Conservation (phyloP, 2,329 filamentous ascomycete species). For the Fusarium dimerum region DNA sequence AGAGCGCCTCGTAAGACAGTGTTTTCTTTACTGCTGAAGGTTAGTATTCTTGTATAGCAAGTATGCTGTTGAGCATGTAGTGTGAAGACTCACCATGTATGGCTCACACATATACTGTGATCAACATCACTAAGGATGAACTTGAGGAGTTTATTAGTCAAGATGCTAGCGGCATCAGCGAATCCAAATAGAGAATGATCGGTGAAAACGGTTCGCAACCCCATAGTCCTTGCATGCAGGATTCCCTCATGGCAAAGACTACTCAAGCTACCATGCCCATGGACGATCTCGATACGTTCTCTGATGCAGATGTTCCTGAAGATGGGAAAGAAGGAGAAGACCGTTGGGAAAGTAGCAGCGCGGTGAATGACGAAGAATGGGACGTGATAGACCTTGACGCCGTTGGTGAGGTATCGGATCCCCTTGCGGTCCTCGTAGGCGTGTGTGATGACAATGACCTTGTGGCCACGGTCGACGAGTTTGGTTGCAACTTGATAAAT, state of each 20-base stretch:
- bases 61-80: not conserved
- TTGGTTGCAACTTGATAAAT: constrained; percentile 98
- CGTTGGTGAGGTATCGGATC: constrained; percentile 93
- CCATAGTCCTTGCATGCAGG: constrained; percentile 93
- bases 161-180: constrained; percentile 90
- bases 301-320: constrained; percentile 94
- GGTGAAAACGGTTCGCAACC: constrained; percentile 91
- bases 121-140: constrained; percentile 96
- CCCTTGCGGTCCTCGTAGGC: constrained; percentile 89
- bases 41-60: constrained; percentile 14
- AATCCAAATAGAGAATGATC: constrained; percentile 98
- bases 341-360: constrained; percentile 88
- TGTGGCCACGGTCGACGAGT: constrained; percentile 95
- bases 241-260: constrained; percentile 94
- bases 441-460: constrained; percentile 97
- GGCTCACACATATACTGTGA: constrained; percentile 96
- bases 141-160: constrained; percentile 96
- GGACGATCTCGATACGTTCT: constrained; percentile 94
- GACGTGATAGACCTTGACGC: constrained; percentile 96
- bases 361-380: constrained; percentile 96
- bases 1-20: constrained; percentile 92
- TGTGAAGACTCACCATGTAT: constrained; percentile 73
- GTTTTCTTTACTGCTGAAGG: constrained; percentile 79
- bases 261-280: constrained; percentile 93
- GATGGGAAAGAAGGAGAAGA: constrained; percentile 98